phyloP scores from a whole-genome alignment of 768 basidiomycete genomes.

The Daedaleopsis nitida region DNA sequence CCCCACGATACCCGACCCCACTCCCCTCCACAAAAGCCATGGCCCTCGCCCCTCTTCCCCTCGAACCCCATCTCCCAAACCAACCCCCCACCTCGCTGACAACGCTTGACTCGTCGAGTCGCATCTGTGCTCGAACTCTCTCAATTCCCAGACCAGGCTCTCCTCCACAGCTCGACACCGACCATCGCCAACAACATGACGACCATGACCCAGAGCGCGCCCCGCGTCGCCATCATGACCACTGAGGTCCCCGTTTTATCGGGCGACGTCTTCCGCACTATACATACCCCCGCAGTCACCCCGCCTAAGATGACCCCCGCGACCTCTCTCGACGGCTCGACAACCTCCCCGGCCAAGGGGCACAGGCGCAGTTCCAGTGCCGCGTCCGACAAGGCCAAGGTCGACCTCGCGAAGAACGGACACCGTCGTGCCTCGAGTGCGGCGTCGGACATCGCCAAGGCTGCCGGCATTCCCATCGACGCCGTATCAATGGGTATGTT shows the following conservation, averaged over 20 bases:
- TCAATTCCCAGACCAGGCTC: background rate
- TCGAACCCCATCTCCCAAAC: background rate
- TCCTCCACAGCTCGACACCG: background rate
- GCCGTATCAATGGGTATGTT: constrained; percentile 25
- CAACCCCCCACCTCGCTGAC: no score
- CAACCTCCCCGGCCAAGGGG: background rate
- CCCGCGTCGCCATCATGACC: constrained; percentile 12
- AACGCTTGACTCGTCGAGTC: background rate
- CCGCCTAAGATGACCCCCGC: constrained; percentile 17
- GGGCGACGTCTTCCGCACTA: constrained; percentile 62
- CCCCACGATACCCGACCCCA: background rate
- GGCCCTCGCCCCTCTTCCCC: background rate
- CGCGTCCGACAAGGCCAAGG: constrained; percentile 22
- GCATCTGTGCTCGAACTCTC: background rate
- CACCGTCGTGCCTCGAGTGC: constrained; percentile 14
- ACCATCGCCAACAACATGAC: background rate
- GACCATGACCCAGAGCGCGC: background rate
- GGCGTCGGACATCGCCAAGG: constrained; percentile 22
- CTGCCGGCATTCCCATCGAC: constrained; percentile 27
- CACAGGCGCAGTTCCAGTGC: constrained; percentile 13
- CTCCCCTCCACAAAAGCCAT: background rate
- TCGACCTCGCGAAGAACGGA: background rate
- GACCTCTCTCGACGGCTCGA: background rate
- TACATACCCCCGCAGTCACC: constrained; percentile 61
- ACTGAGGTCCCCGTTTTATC: constrained; percentile 54